Evolutionary conservation across 805 yeast genomes (phyloP).

Genomic region (Kodamaea restingae): DNA sequence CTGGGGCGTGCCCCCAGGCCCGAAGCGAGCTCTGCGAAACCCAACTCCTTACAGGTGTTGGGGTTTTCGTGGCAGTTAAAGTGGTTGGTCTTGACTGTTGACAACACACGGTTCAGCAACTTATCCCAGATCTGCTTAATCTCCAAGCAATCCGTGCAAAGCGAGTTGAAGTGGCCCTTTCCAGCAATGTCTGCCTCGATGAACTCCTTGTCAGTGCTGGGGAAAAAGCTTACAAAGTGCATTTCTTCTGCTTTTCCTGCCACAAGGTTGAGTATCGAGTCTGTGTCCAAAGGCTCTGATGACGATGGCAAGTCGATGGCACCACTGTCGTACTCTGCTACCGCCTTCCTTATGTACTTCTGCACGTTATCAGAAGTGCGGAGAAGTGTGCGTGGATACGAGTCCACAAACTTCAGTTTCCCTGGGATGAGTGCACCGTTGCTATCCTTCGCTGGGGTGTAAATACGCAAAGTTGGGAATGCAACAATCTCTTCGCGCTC

Average conservation of each 20-base stretch:
- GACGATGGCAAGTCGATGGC: conserved; percentile 36
- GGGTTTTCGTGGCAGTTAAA: conserved; percentile 54
- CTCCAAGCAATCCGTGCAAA: conserved; percentile 48
- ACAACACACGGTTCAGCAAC: conserved; percentile 45
- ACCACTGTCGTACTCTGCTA: conserved; percentile 41
- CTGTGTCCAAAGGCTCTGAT: conserved; percentile 37
- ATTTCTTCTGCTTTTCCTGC: conserved; percentile 51
- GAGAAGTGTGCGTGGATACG: conserved; percentile 45
- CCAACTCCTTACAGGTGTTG: conserved; percentile 50
- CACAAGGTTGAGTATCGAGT: conserved; percentile 44
- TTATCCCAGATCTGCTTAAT: conserved; percentile 56
- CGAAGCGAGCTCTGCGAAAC: conserved; percentile 32
- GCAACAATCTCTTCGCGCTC: conserved; percentile 53
- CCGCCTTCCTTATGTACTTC: conserved; percentile 53
- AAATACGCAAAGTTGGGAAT: conserved; percentile 73
- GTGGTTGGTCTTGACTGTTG: conserved; percentile 46
- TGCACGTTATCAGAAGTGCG: conserved; percentile 48
- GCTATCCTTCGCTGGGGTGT: conserved; percentile 48
- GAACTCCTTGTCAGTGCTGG: conserved; percentile 45
- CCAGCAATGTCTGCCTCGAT: conserved; percentile 26
- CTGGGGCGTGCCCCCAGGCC: conserved; percentile 29
- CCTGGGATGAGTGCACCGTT: conserved; percentile 23
- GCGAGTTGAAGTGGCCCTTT: conserved; percentile 31
- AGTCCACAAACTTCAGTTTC: conserved; percentile 28
- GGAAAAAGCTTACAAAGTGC: conserved; percentile 62